phyloP scores from a whole-genome alignment of 2,329 filamentous ascomycete species.

The Cercospora brassicicola region DNA sequence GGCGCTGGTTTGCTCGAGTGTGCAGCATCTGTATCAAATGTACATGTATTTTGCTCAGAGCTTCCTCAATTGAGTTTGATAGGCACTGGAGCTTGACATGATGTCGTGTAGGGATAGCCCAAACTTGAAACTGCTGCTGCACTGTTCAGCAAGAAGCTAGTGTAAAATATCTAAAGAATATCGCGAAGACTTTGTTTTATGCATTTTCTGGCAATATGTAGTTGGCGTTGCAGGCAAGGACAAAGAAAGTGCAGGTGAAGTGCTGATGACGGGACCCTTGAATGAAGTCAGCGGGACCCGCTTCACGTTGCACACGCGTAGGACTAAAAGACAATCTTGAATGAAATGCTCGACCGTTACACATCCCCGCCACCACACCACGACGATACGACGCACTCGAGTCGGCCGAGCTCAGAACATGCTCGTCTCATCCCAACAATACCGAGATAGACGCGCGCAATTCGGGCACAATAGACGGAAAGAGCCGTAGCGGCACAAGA shows the following conservation, averaged over 20 bases:
- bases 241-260: background rate
- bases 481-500: background rate
- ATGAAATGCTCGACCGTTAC: background rate
- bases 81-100: background rate
- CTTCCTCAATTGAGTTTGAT: background rate
- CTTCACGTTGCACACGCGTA: background rate
- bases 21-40: background rate
- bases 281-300: slow-evolving; percentile 8
- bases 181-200: background rate
- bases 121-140: background rate
- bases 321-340: background rate
- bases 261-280: background rate
- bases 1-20: background rate
- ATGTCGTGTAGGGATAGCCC: background rate
- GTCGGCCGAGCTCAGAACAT: background rate
- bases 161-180: background rate
- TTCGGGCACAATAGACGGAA: background rate
- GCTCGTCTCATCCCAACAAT: background rate
- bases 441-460: background rate
- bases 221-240: background rate
- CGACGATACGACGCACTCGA: background rate
- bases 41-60: background rate
- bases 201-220: background rate
- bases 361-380: background rate
- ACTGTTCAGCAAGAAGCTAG: background rate